Evolutionary conservation across 2,329 filamentous ascomycete species (phyloP).

Genomic region (Ilyonectria mors-panacis): DNA sequence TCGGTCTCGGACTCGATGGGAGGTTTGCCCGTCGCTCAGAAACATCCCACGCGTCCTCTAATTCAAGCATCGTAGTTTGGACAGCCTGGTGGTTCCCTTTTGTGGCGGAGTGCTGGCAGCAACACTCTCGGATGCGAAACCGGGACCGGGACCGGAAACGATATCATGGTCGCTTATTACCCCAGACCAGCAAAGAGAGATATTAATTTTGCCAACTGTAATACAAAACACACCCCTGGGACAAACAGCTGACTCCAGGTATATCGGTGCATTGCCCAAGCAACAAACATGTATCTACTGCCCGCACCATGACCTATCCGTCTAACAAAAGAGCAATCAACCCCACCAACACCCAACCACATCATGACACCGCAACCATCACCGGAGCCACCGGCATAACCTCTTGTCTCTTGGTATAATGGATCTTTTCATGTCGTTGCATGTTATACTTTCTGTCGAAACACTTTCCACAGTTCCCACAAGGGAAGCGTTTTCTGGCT

Average conservation of each 20-base stretch:
- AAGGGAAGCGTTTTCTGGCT: background rate
- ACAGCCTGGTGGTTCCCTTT: background rate
- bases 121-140: background rate
- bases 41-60: background rate
- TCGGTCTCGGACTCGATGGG: background rate
- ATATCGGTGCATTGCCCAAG: background rate
- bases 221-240: background rate
- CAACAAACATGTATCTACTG: background rate
- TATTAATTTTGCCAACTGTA: background rate
- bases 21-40: background rate
- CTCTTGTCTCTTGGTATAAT: background rate
- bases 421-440: constrained; percentile 5
- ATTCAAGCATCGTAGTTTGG: background rate
- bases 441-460: constrained; percentile 3
- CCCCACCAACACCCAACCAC: background rate
- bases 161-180: background rate
- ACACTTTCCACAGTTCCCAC: background rate
- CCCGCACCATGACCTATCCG: background rate
- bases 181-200: background rate
- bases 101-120: background rate
- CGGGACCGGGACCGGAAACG: constrained; percentile 1
- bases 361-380: background rate
- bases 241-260: background rate
- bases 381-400: background rate
- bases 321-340: background rate